Evolutionary conservation across 352 stramenopile species (phyloP).

Genomic region (Phytophthora cactorum): DNA sequence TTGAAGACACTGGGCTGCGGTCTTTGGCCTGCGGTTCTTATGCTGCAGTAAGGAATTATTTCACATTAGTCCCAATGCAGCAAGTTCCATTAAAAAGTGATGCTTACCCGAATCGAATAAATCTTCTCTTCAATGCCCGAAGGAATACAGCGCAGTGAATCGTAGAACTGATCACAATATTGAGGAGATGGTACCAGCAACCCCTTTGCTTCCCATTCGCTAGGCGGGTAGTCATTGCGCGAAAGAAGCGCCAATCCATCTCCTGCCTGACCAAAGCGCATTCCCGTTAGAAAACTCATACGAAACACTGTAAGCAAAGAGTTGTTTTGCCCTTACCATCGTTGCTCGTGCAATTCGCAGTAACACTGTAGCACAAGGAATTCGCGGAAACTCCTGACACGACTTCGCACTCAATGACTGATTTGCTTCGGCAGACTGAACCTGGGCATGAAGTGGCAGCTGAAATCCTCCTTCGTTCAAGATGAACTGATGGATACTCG

Average conservation of each 20-base stretch:
- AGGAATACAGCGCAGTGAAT: slow-evolving; percentile 53
- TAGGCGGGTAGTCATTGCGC: slow-evolving; percentile 46
- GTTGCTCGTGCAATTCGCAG: slow-evolving; percentile 65
- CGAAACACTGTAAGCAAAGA: neutral
- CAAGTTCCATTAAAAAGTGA: neutral
- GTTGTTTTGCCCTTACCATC: slow-evolving; percentile 36
- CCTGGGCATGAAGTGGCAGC: slow-evolving; percentile 67
- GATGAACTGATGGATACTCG: slow-evolving; percentile 56
- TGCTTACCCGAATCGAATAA: slow-evolving; percentile 56
- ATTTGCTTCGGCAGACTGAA: slow-evolving; percentile 41
- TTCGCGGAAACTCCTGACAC: slow-evolving; percentile 44
- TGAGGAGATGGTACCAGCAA: slow-evolving; percentile 49
- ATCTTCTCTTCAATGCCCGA: slow-evolving; percentile 63
- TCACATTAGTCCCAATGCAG: too few species aligned
- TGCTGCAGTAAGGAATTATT: slow-evolving; percentile 10
- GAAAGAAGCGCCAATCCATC: slow-evolving; percentile 69
- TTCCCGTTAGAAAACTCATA: neutral
- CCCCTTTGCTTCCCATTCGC: slow-evolving; percentile 62
- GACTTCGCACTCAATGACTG: slow-evolving; percentile 43
- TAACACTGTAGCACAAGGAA: slow-evolving; percentile 85
- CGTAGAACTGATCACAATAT: slow-evolving; percentile 61
- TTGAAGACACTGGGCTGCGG: slow-evolving; percentile 33
- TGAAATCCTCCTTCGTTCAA: slow-evolving; percentile 84
- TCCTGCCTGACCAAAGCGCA: slow-evolving; percentile 20
- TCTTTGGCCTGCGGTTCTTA: slow-evolving; percentile 31